Conservation (phyloP, 176 grass and related monocot species). For the Pharus latifolius region DNA sequence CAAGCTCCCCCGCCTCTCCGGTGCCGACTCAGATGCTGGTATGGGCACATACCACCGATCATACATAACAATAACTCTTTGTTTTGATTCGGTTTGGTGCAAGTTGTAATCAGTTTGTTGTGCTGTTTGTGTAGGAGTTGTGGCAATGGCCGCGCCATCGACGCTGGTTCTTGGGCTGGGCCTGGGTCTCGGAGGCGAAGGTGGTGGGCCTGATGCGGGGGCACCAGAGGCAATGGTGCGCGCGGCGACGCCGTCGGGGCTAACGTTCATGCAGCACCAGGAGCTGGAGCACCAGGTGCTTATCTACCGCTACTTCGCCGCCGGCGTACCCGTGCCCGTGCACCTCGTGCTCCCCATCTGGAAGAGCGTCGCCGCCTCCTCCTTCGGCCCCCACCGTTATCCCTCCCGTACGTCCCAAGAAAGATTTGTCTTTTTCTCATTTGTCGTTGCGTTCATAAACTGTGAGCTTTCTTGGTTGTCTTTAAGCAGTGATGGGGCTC, state of each 20-base stretch:
- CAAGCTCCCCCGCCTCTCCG: constrained; percentile 61
- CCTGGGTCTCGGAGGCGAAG: constrained; percentile 34
- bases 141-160: constrained; percentile 60
- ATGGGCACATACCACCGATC: not conserved
- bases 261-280: constrained; percentile 98
- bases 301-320: constrained; percentile 95
- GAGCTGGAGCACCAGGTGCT: constrained; percentile 99
- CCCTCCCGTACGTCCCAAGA: constrained; percentile 45
- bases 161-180: constrained; percentile 65
- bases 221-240: not conserved
- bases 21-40: constrained; percentile 30
- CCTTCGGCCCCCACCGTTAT: constrained; percentile 66
- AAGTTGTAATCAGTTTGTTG: not conserved
- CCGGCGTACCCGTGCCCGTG: constrained; percentile 74
- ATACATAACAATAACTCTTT: not conserved
- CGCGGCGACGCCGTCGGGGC: constrained; percentile 6
- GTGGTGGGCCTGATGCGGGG: not conserved
- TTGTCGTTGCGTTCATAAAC: not conserved
- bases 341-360: constrained; percentile 96
- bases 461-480: not conserved
- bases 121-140: constrained; percentile 14
- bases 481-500: constrained; percentile 78
- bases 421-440: not conserved
- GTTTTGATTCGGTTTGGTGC: not conserved
- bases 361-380: constrained; percentile 92